Conservation (phyloP, 139 green algal species). For the Prasinococcaceae sp. region DNA sequence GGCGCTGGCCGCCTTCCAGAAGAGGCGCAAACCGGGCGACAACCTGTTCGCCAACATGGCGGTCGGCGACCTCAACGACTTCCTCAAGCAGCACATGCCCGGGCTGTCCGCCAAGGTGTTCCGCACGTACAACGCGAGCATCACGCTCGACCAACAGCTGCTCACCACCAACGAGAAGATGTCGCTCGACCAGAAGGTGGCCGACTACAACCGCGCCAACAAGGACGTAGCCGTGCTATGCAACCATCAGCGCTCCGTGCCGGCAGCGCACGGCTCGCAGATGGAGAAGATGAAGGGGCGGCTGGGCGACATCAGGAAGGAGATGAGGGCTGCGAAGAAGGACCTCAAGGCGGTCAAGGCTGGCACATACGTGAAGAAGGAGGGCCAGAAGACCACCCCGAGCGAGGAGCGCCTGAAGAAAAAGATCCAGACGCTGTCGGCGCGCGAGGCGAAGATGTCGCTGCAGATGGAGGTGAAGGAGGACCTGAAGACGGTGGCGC, state of each 20-base stretch:
- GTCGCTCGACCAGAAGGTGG: conserved; percentile 53
- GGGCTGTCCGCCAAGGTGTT: conserved; percentile 95
- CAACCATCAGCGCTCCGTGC: conserved; percentile 81
- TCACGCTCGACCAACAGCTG: conserved; percentile 78
- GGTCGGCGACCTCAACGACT: conserved; percentile 68
- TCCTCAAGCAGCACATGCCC: conserved; percentile 90
- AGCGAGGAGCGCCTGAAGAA: conserved; percentile 9
- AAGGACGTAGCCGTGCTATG: conserved; percentile 99
- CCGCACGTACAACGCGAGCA: conserved; percentile 96
- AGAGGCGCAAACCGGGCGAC: conserved; percentile 52
- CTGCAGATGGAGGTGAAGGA: conserved; percentile 24
- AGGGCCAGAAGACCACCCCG: neutral
- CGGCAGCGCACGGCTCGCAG: conserved; percentile 66
- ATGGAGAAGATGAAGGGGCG: conserved; percentile 56
- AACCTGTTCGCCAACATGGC: conserved; percentile 91
- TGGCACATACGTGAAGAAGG: neutral
- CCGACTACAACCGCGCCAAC: conserved; percentile 88
- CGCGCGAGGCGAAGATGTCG: conserved; percentile 29
- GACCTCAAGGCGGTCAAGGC: conserved; percentile 3
- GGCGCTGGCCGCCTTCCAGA: conserved; percentile 19
- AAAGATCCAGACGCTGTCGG: conserved; percentile 21
- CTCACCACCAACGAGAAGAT: conserved; percentile 12
- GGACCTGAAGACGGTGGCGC: conserved; percentile 66
- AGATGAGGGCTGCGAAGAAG: conserved; percentile 21
- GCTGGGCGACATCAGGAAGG: conserved; percentile 1